Conservation (phyloP, 2,329 filamentous ascomycete genomes). For the Fusarium nisikadoi region DNA sequence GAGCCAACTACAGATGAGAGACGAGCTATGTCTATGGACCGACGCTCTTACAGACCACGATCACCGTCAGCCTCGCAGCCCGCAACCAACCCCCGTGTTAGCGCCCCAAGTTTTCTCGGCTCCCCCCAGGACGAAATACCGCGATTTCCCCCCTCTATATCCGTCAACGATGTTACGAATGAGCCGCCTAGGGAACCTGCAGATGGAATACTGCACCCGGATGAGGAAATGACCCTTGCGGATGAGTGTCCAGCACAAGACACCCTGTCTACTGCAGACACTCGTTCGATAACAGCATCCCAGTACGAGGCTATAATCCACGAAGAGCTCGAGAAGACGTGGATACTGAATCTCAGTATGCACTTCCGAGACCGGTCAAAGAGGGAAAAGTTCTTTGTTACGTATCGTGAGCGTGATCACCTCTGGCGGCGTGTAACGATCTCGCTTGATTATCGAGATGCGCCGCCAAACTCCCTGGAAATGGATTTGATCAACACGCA, state of each 20-base stretch:
- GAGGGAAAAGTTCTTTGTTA: constrained; percentile 97
- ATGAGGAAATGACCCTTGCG: constrained; percentile 38
- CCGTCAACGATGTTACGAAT: constrained; percentile 27
- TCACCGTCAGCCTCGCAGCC: constrained; percentile 37
- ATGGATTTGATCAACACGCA: constrained; percentile 80
- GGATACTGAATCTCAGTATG: constrained; percentile 99
- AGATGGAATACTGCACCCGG: constrained; percentile 15
- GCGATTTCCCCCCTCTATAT: constrained; percentile 30
- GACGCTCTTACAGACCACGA: constrained; percentile 54
- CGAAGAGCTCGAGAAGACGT: constrained; percentile 84
- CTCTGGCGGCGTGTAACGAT: constrained; percentile 90
- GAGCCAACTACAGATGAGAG: constrained; percentile 73
- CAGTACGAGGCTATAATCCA: constrained; percentile 74
- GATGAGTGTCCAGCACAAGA: constrained; percentile 44
- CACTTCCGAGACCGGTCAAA: constrained; percentile 94
- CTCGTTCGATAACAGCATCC: constrained; percentile 61
- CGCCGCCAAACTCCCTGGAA: constrained; percentile 84
- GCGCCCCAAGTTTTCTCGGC: constrained; percentile 59
- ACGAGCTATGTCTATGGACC: constrained; percentile 75
- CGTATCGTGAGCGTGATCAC: constrained; percentile 83
- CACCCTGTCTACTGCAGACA: constrained; percentile 52
- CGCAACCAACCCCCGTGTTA: constrained; percentile 54
- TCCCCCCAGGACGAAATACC: constrained; percentile 36
- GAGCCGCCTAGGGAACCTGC: constrained; percentile 3
- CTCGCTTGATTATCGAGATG: constrained; percentile 89